Evolutionary conservation across 2,329 filamentous ascomycete species (phyloP).

Genomic region (Myriangium duriaei): DNA sequence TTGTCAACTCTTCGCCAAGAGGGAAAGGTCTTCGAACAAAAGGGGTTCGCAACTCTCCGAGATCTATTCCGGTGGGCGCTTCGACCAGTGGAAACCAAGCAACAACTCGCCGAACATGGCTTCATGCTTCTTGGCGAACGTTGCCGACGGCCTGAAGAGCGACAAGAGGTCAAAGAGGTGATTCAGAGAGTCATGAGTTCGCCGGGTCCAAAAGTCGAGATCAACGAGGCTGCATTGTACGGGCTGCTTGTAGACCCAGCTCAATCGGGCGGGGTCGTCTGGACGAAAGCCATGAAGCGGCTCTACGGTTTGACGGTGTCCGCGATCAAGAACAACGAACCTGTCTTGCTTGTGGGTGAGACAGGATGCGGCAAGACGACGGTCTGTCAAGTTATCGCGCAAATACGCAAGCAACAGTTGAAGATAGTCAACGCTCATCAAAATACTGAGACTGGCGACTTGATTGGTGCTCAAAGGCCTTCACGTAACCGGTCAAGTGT

Average conservation of each 20-base stretch:
- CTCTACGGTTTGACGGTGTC: slow-evolving; percentile 80
- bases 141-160: slow-evolving; percentile 82
- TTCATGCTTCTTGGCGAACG: slow-evolving; percentile 95
- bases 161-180: slow-evolving; percentile 67
- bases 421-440: slow-evolving; percentile 95
- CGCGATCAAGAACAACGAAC: slow-evolving; percentile 81
- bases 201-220: slow-evolving; percentile 47
- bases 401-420: slow-evolving; percentile 62
- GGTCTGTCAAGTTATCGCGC: slow-evolving; percentile 81
- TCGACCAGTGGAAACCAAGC: slow-evolving; percentile 68
- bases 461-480: slow-evolving; percentile 90
- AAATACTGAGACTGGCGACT: slow-evolving; percentile 92
- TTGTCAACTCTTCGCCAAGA: slow-evolving; percentile 82
- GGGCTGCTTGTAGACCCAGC: slow-evolving; percentile 28
- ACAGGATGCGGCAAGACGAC: slow-evolving; percentile 98
- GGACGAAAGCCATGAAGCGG: slow-evolving; percentile 89
- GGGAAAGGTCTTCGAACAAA: slow-evolving; percentile 86
- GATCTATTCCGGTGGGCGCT: slow-evolving; percentile 94
- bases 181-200: slow-evolving; percentile 77
- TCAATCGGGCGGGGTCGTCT: slow-evolving; percentile 61
- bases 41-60: slow-evolving; percentile 90
- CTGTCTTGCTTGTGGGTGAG: slow-evolving; percentile 86
- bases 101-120: slow-evolving; percentile 81
- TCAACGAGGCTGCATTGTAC: slow-evolving; percentile 66
- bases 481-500: slow-evolving; percentile 72